Evolutionary conservation across 768 basidiomycete species (phyloP), one percentile per base, ranked within the genome.

Genomic region (Russula abietina): DNA sequence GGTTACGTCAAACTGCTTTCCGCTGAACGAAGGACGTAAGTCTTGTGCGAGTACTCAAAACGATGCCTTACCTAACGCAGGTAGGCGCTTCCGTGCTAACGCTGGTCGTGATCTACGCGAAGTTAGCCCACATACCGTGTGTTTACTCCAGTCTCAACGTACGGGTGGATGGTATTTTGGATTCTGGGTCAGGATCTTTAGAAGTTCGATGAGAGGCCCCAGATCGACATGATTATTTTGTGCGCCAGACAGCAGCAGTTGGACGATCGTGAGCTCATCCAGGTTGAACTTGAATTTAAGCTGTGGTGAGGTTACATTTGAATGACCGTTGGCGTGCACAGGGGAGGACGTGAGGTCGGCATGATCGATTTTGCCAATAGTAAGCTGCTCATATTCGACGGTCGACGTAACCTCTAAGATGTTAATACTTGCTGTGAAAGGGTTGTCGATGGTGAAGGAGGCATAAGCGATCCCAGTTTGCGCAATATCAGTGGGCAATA

Each of bases 371-470:
- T 69, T 76, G 3, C 88, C 87, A 12, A 90, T 70, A 1, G 78
- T 78, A 46, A 89, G 69, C 51, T 77, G 78, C 24, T 80, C 77
- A 75, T 79, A 87, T 0, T 77, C 80, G 0, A 82, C 87, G 6
- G 73, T 79, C 1, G 86, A 81, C 2, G 72, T 73, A 19, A 89
- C 72, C 50, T 75, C 70, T n/a, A 86, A 70, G 17, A 90, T 71
- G 69, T 84, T 86, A 71, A 90, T 82, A 69, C 81, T 82, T 19
- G 88, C 86, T 0, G 86, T 88, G 73, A 90, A 90, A 0, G 87
- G 87, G 68, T 90, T 87, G 22, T 76, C 74, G 32, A 90, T 75
- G 0, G 73, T 76, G 69, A 89, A 87, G 1, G 81, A 73, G 5
- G 81, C 75, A n/a, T 77, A 76, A 1, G 86, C 85, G 22, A 85